Base-by-base conservation (phyloP, 148 eudicot species). In the Rhododendron henanense region DNA sequence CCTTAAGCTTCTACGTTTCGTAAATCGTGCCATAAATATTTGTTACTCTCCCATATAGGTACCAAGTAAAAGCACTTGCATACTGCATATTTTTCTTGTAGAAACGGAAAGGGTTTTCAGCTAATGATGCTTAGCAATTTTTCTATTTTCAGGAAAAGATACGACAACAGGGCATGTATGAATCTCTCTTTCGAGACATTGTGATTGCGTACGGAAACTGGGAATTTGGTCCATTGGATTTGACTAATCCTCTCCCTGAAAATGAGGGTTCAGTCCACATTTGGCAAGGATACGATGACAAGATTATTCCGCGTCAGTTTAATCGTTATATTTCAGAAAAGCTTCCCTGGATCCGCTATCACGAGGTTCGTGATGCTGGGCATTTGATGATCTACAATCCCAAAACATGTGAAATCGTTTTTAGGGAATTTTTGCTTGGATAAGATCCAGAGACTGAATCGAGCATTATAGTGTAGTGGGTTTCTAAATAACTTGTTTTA, bases 231-330 rank as follows among this genome's bases (percentile, higher is more conserved):
- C 94, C 93, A 7, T 75, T 88, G 86, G 94, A 92, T 84, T 37
- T 96, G 1, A 83, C 57, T 14, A 90, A 94, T 86, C 98, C 99
- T 63, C 94, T 92, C 84, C 93, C 94, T 37, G 57, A 89, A 82
- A 89, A 88, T 6, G 92, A 94, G 55, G 92, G 97, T 39, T 90
- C 93, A 0, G 93, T 92, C 90, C 96, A 94, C 86, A 78, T 96
- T n/a, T 96, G 99, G 98, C 98, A 93, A 87, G 99, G 97, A 50
- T 82, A 59, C 37, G 92, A 96, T 80, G 99, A 96, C 87, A 92
- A 83, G 81, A 84, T 94, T 9, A 88, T 96, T 75, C 96, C 96
- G 10, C 44, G 18, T 57, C 47, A 85, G 51, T 28, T 91, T 6
- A 87, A 88, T 13, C 85, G 91, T 2, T 88, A 83, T 65, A 71